Evolutionary conservation across 192 early-diverging fungal genomes (phyloP).

Genomic region (Piromyces finnis): DNA sequence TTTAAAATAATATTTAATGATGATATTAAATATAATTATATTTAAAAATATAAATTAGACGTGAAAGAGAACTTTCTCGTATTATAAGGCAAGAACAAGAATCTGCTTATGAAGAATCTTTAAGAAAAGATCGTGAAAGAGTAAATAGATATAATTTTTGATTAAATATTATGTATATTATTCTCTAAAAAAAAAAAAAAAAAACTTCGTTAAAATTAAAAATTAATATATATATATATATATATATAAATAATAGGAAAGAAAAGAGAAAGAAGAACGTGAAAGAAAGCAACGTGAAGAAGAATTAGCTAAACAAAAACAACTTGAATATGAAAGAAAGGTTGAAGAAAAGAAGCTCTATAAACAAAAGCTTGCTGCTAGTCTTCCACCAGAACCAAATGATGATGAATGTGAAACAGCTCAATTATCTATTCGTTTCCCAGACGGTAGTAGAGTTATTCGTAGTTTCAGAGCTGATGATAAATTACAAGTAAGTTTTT

Average conservation of each 20-base stretch:
- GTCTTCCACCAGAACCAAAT: neutral
- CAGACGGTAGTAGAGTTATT: neutral
- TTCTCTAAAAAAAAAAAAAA: too few species aligned
- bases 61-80: neutral
- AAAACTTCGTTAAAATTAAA: too few species aligned
- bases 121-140: neutral
- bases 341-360: neutral
- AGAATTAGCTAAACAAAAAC: neutral
- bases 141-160: neutral
- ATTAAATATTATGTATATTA: too few species aligned
- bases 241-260: neutral
- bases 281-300: neutral
- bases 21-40: too few species aligned
- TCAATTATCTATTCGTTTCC: neutral
- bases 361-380: neutral
- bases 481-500: neutral
- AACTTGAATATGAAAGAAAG: neutral
- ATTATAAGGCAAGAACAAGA: neutral
- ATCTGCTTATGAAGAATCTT: neutral
- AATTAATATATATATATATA: too few species aligned
- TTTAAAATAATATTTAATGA: too few species aligned
- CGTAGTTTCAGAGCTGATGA: neutral
- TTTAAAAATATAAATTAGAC: too few species aligned
- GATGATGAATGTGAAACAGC: neutral
- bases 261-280: neutral